Evolutionary conservation across 2,329 filamentous ascomycete genomes (phyloP), one percentile per base, ranked within the genome.

Genomic region (Graphilbum sp.): DNA sequence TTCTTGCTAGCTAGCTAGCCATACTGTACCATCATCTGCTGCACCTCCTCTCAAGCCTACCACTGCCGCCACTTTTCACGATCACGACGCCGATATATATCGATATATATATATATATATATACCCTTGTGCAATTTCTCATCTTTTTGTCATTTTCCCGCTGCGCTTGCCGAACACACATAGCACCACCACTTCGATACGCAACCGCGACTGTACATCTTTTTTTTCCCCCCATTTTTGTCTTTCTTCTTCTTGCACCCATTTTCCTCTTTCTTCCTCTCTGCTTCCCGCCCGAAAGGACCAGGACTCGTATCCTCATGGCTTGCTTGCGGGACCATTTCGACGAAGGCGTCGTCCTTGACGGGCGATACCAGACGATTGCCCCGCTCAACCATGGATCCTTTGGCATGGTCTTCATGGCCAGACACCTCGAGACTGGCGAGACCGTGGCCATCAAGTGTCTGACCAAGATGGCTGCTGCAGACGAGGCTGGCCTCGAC

Each of bases 381-480:
- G 83, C 87, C 49, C 87, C 90, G 41, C 80, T 98, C 63, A 98
- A 98, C 57, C 86, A 95, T 70, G 90, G 90, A 50, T 96, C 90
- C 40, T 98, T 96, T 54, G 90, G 90, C 55, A 92, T 96, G 84
- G 90, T 98, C 51, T 95, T 95, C 61, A 78, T 86, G 62, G 90
- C 88, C 43, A 79, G 71, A 56, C 86, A 98, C 57, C 66, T 77
- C 47, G 56, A 67, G 46, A 93, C 82, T 43, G 73, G 77, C 49
- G 68, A 90, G 42, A 71, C 75, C 42, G 90, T 98, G 49, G 90
- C 90, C 45, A 82, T 98, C 70, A 98, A 98, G 64, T 95, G 88
- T 59, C 65, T 96, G 57, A 86, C 85, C 53, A 98, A 96, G 69
- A 71, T 73, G 50, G 66, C 71, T 10, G 74, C 79, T 34, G 61